These are phyloP conservation scores for Grosmannia huntii DNA, from an alignment of 2,329 filamentous ascomycete genomes.

Conservation along the genomic window DNA sequence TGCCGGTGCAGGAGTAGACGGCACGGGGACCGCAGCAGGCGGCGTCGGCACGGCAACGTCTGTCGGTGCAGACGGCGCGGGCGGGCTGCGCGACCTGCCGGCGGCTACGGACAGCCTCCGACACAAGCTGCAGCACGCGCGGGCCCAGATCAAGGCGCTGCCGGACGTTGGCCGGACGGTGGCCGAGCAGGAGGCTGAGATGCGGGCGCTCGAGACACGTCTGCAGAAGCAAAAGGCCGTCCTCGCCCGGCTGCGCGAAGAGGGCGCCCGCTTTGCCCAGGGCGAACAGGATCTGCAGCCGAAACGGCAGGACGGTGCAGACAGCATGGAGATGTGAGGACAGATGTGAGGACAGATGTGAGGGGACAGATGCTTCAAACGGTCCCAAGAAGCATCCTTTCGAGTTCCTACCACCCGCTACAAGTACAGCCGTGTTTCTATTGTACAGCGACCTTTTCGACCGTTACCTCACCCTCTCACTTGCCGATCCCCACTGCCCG, in stretches of 20 bases:
- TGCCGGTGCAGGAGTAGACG: slow-evolving; percentile 21
- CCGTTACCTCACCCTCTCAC: background rate
- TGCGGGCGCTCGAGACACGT: slow-evolving; percentile 49
- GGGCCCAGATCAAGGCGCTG: slow-evolving; percentile 49
- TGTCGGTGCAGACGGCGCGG: slow-evolving; percentile 11
- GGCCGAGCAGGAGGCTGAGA: slow-evolving; percentile 60
- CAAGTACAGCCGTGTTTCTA: background rate
- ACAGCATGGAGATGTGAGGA: slow-evolving; percentile 24
- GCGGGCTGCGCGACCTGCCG: slow-evolving; percentile 60
- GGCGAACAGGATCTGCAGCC: slow-evolving; percentile 18
- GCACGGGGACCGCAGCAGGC: slow-evolving; percentile 10
- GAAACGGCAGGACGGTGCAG: background rate
- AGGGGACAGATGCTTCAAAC: too few relatives aligned
- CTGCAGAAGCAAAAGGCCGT: slow-evolving; percentile 50
- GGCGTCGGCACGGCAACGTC: slow-evolving; percentile 10
- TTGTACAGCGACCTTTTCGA: background rate
- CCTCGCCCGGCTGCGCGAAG: slow-evolving; percentile 39
- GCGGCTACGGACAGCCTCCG: slow-evolving; percentile 67
- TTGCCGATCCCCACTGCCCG: slow-evolving; percentile 30
- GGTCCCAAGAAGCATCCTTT: too few relatives aligned
- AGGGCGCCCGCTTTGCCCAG: slow-evolving; percentile 29
- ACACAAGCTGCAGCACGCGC: slow-evolving; percentile 70
- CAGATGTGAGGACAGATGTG: too few relatives aligned
- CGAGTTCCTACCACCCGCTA: background rate
- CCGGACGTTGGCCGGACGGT: slow-evolving; percentile 57